These are phyloP conservation scores for Wickerhamomyces queroliae DNA, from an alignment of 805 yeast genomes.

Conservation along the genomic window DNA sequence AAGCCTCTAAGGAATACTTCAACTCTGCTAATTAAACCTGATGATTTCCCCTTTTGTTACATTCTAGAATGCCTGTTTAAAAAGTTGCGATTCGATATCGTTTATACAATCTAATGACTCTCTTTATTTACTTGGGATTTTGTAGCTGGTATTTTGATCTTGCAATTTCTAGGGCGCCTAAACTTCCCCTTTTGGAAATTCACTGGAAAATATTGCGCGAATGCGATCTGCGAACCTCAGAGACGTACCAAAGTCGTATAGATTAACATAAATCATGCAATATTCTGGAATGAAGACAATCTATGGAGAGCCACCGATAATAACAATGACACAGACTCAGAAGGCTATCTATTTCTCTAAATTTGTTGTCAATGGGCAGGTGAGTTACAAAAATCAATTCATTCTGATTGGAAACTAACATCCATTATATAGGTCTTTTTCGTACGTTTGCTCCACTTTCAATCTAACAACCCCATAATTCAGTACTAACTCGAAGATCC, in stretches of 20 bases:
- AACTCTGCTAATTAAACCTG: slow-evolving; percentile 43
- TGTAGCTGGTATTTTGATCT: background rate
- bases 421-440: slow-evolving; percentile 12
- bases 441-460: slow-evolving; percentile 6
- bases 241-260: background rate
- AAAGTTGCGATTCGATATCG: background rate
- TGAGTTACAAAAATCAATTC: slow-evolving; percentile 21
- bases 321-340: background rate
- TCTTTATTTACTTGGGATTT: no score
- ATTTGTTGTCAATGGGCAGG: slow-evolving; percentile 52
- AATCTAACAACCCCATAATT: background rate
- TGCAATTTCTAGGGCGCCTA: background rate
- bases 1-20: slow-evolving; percentile 76
- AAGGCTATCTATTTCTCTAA: slow-evolving; percentile 41
- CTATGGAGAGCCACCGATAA: background rate
- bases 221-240: no score
- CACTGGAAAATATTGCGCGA: no score
- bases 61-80: background rate
- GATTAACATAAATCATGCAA: background rate
- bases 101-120: background rate
- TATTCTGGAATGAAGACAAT: background rate
- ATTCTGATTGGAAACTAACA: background rate
- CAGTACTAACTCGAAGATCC: slow-evolving; percentile 5
- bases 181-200: background rate
- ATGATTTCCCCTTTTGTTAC: background rate